Percentiles rank a stretch among this genome's conserved stretches.
Conservation (phyloP, 768 basidiomycete species). For the Cystobasidium tubakii region DNA sequence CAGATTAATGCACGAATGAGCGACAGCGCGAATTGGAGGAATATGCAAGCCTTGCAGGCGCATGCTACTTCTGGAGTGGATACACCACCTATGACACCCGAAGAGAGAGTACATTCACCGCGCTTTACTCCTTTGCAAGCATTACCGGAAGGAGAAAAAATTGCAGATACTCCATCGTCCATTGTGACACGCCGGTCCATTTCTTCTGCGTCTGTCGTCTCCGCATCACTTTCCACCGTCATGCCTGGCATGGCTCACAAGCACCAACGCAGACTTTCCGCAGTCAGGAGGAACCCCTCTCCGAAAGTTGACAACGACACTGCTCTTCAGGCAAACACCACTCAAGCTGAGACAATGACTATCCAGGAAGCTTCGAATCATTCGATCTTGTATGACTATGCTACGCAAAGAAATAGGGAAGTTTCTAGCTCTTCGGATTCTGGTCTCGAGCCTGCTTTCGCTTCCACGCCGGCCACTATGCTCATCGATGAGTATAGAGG, state of each 20-base stretch:
- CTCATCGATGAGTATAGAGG: neutral
- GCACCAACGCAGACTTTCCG: neutral
- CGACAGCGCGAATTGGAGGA: neutral
- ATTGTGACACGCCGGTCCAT: neutral
- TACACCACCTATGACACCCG: neutral
- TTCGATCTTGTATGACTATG: neutral
- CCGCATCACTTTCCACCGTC: neutral
- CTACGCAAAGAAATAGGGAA: neutral
- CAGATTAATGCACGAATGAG: neutral
- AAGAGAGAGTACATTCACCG: neutral
- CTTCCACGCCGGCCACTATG: neutral
- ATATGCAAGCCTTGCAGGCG: neutral
- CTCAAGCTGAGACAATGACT: neutral
- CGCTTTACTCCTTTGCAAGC: neutral
- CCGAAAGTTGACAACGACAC: neutral
- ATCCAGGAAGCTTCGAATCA: neutral
- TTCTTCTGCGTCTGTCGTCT: neutral
- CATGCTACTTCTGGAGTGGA: neutral
- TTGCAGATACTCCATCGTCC: neutral
- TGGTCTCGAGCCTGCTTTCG: neutral
- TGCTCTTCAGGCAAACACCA: neutral
- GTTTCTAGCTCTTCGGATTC: neutral
- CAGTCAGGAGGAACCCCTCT: neutral
- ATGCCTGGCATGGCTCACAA: constrained; percentile 10
- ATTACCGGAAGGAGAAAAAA: neutral